phyloP scores from a whole-genome alignment of 768 basidiomycete genomes.

The Mycena olivaceomarginata region DNA sequence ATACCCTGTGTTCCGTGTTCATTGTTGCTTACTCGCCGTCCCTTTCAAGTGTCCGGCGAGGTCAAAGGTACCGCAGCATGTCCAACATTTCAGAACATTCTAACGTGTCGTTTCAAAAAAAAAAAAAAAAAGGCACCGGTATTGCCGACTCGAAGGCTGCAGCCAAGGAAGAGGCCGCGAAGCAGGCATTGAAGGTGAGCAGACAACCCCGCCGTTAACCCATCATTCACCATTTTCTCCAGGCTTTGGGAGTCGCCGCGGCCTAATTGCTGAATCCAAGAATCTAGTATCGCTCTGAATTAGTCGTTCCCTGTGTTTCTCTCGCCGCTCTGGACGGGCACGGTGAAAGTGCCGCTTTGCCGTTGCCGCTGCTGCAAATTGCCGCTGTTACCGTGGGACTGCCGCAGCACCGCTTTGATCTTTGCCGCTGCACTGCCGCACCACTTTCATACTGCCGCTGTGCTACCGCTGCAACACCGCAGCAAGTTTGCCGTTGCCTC shows the following conservation, averaged over 20 bases:
- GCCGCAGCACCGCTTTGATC: too few species aligned
- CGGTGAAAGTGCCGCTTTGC: too few species aligned
- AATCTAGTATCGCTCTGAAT: neutral
- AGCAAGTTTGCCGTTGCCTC: too few species aligned
- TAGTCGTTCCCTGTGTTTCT: neutral
- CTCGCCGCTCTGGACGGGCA: too few species aligned
- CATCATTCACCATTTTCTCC: neutral
- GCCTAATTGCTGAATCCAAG: neutral
- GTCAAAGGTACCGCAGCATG: conserved; percentile 24
- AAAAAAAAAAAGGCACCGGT: conserved; percentile 70
- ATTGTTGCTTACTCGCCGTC: neutral
- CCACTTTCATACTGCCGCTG: too few species aligned
- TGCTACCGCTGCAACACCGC: too few species aligned
- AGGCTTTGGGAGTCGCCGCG: conserved; percentile 22
- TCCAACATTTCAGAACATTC: neutral
- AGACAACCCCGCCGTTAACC: neutral
- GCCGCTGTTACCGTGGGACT: too few species aligned
- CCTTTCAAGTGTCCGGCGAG: conserved; percentile 36
- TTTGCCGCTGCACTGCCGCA: too few species aligned
- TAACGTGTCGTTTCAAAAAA: neutral
- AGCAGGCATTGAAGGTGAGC: conserved; percentile 63
- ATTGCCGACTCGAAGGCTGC: conserved; percentile 62
- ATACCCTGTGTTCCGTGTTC: neutral
- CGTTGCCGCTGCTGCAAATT: too few species aligned
- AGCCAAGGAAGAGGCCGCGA: conserved; percentile 71